These are phyloP conservation scores for Conidiobolus incongruus DNA, from an alignment of 371 early-diverging fungal genomes.

Conservation along the genomic window DNA sequence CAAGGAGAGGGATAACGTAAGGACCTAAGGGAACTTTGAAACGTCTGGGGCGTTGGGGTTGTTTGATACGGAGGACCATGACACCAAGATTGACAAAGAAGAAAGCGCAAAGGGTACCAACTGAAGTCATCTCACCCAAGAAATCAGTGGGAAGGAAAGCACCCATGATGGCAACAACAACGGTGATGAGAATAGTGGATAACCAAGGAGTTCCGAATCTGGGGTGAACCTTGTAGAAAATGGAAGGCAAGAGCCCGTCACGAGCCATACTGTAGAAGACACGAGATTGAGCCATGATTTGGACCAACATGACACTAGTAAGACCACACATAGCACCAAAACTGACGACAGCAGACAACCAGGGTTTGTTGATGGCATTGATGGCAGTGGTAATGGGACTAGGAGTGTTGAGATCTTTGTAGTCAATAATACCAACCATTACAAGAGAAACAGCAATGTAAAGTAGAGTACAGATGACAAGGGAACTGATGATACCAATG, in stretches of 20 bases:
- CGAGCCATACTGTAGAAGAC: constrained; percentile 70
- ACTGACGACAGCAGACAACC: constrained; percentile 46
- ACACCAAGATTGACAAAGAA: constrained; percentile 58
- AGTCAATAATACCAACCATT: constrained; percentile 48
- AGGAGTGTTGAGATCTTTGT: constrained; percentile 17
- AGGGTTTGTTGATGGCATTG: constrained; percentile 23
- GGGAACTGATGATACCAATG: constrained; percentile 64
- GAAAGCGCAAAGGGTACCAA: constrained; percentile 71
- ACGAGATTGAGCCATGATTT: constrained; percentile 62
- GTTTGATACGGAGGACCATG: constrained; percentile 44
- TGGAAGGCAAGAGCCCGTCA: constrained; percentile 10
- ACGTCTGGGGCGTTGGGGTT: constrained; percentile 41
- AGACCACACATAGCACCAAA: constrained; percentile 60
- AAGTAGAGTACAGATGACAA: constrained; percentile 47
- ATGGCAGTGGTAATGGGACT: constrained; percentile 46
- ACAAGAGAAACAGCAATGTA: constrained; percentile 50
- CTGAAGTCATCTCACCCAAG: constrained; percentile 65
- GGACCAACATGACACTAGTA: constrained; percentile 48
- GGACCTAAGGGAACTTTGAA: constrained; percentile 58
- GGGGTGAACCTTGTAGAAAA: constrained; percentile 17
- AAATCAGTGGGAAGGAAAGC: constrained; percentile 60
- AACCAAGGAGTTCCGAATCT: constrained; percentile 46
- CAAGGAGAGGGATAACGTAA: constrained; percentile 31
- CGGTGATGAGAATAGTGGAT: constrained; percentile 39
- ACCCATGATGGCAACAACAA: constrained; percentile 37